Conservation (phyloP, 2,329 filamentous ascomycete species). For the Leptographium lundbergii region DNA sequence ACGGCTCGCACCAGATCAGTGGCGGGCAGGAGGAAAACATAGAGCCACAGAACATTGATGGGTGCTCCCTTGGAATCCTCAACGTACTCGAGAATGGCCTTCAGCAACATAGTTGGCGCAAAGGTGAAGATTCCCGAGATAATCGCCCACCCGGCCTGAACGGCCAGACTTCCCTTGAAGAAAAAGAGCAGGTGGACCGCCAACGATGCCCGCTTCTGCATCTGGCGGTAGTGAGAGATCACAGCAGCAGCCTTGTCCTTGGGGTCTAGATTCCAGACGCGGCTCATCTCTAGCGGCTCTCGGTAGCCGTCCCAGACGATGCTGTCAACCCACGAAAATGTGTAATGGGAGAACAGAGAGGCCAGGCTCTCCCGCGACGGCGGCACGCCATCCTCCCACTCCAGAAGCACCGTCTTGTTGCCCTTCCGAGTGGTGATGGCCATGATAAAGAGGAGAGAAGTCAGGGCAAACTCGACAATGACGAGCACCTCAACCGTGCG, state of each 20-base stretch:
- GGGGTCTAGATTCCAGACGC: constrained; percentile 85
- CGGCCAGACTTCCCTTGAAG: constrained; percentile 64
- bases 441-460: constrained; percentile 61
- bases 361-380: constrained; percentile 79
- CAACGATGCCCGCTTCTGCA: constrained; percentile 69
- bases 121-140: constrained; percentile 78
- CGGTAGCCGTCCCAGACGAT: constrained; percentile 85
- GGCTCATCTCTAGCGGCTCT: constrained; percentile 65
- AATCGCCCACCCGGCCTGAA: constrained; percentile 70
- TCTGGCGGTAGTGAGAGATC: constrained; percentile 68
- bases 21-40: constrained; percentile 78
- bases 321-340: constrained; percentile 82
- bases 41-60: constrained; percentile 85
- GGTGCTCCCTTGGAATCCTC: constrained; percentile 67
- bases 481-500: constrained; percentile 48
- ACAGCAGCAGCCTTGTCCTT: constrained; percentile 79
- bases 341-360: constrained; percentile 75
- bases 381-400: constrained; percentile 79
- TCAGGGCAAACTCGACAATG: constrained; percentile 62
- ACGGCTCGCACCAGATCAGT: constrained; percentile 73
- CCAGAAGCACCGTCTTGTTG: constrained; percentile 76
- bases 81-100: constrained; percentile 88
- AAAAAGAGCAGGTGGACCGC: constrained; percentile 72
- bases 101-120: constrained; percentile 78
- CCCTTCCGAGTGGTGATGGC: constrained; percentile 77